Evolutionary conservation across 495 filamentous ascomycete genomes (phyloP).

Genomic region (Aspergillus hancockii): DNA sequence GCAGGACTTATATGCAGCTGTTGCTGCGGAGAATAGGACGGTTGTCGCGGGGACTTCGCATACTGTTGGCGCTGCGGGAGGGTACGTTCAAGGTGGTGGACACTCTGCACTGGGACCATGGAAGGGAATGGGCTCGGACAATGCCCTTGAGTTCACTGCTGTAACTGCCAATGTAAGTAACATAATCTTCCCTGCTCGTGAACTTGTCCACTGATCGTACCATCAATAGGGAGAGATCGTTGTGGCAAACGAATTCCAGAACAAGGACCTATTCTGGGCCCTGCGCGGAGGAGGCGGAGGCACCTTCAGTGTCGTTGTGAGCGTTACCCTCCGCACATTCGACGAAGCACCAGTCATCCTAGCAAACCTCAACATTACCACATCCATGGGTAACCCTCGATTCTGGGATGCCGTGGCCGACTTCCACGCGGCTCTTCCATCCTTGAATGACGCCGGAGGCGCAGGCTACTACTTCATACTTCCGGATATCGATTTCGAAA

Average conservation of each 20-base stretch:
- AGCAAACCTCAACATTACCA: conserved; percentile 39
- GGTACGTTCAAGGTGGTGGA: conserved; percentile 58
- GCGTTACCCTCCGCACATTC: conserved; percentile 43
- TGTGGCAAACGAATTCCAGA: conserved; percentile 39
- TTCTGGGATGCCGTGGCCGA: conserved; percentile 38
- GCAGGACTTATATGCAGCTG: conserved; percentile 44
- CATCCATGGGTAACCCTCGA: conserved; percentile 10
- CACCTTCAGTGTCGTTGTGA: conserved; percentile 55
- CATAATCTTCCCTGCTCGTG: neutral
- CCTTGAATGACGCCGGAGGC: conserved; percentile 36
- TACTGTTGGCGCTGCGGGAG: conserved; percentile 41
- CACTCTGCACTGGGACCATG: conserved; percentile 46
- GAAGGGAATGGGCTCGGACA: conserved; percentile 41
- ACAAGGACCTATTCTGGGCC: conserved; percentile 61
- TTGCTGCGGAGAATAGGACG: conserved; percentile 20
- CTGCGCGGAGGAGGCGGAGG: conserved; percentile 45
- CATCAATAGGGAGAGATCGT: conserved; percentile 30
- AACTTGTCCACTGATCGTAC: neutral
- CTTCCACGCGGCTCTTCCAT: conserved; percentile 32
- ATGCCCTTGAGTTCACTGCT: conserved; percentile 38
- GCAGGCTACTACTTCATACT: conserved; percentile 40
- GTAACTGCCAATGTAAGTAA: conserved; percentile 40
- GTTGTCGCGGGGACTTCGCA: conserved; percentile 20
- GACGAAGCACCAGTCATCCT: conserved; percentile 36
- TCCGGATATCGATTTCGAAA: conserved; percentile 18